Conservation (phyloP, 2,329 filamentous ascomycete genomes). For the Aspergillus clavatus region DNA sequence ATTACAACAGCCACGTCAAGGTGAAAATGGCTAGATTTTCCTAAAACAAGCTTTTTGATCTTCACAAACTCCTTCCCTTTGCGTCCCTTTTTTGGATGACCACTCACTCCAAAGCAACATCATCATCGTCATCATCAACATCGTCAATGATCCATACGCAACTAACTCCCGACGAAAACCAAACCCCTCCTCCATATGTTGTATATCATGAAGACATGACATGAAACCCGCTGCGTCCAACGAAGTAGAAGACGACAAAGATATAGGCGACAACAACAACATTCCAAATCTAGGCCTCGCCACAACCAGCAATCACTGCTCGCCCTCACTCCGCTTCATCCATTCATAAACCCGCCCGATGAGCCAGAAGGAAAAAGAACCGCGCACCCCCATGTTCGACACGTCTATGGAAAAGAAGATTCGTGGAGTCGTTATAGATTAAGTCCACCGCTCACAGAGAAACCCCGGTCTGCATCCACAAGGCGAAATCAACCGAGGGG, state of each 20-base stretch:
- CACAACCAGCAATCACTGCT: too few relatives aligned
- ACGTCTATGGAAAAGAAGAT: constrained; percentile 21
- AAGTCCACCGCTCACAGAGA: constrained; percentile 16
- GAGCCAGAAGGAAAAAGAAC: neutral
- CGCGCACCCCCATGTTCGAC: constrained; percentile 12
- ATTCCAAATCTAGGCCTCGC: too few relatives aligned
- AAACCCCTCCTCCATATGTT: neutral
- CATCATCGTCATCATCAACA: neutral
- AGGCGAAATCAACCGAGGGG: constrained; percentile 17
- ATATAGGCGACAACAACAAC: too few relatives aligned
- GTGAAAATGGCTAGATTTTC: constrained; percentile 2
- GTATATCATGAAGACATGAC: neutral
- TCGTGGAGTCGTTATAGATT: constrained; percentile 25
- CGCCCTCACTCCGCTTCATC: neutral
- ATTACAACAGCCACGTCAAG: too few relatives aligned
- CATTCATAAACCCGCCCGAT: neutral
- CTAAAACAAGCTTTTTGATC: constrained; percentile 6
- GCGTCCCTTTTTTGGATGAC: neutral
- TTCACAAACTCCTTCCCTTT: neutral
- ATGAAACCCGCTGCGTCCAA: neutral
- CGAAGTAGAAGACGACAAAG: neutral
- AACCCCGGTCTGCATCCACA: constrained; percentile 12
- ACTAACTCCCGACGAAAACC: neutral
- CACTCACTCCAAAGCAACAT: neutral
- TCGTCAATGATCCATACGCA: neutral